Conservation (phyloP, 2,329 filamentous ascomycete genomes). For the Orbilia oligospora region DNA sequence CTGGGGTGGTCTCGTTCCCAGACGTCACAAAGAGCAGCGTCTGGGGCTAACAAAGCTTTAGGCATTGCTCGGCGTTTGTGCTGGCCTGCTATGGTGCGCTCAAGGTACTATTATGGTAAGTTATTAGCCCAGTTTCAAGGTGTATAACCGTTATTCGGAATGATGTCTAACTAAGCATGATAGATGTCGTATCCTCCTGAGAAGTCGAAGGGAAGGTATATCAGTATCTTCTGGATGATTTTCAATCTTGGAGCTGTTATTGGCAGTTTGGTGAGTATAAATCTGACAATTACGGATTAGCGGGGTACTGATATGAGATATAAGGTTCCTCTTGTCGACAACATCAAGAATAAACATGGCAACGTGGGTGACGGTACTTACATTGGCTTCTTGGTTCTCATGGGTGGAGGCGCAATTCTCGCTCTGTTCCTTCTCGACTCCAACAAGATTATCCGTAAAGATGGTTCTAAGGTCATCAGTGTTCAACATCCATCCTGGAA, state of each 20-base stretch:
- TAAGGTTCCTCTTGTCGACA: constrained; percentile 63
- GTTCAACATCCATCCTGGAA: constrained; percentile 93
- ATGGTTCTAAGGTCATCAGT: constrained; percentile 75
- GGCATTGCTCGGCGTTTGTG: constrained; percentile 81
- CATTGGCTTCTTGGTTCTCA: constrained; percentile 55
- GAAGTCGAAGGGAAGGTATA: constrained; percentile 85
- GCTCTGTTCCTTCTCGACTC: constrained; percentile 52
- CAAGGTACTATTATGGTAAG: constrained; percentile 82
- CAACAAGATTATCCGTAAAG: constrained; percentile 52
- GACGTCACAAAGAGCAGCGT: too few species aligned
- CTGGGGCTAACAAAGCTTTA: constrained; percentile 31
- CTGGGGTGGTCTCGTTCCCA: too few species aligned
- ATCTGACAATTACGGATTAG: background rate
- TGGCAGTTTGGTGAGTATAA: constrained; percentile 74
- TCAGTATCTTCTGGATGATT: constrained; percentile 93
- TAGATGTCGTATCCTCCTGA: constrained; percentile 86
- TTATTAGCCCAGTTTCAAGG: background rate
- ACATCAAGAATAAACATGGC: constrained; percentile 63
- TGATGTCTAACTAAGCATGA: background rate
- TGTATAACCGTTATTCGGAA: background rate
- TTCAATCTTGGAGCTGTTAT: constrained; percentile 94
- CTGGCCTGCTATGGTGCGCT: constrained; percentile 84
- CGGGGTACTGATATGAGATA: constrained; percentile 36
- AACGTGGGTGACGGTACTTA: constrained; percentile 59
- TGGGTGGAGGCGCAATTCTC: constrained; percentile 43